Base-by-base conservation (phyloP, 2,329 filamentous ascomycete genomes). In the Hymenoscyphus repandus region DNA sequence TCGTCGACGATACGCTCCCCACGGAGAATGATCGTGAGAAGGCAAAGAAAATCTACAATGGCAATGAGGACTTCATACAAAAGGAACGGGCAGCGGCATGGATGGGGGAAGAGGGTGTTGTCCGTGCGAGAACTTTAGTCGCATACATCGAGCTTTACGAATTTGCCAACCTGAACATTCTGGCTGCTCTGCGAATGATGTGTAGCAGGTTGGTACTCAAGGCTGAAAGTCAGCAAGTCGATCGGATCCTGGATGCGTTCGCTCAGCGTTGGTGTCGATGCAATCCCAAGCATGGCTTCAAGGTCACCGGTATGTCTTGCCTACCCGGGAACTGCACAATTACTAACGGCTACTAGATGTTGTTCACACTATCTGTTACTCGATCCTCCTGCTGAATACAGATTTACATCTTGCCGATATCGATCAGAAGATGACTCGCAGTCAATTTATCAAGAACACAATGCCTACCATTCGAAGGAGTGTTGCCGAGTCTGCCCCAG, bases 321-420 rank as follows among this genome's bases (percentile, higher is more conserved):
- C n/a, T 9, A 39, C 22, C 20, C 12, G 5, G n/a, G 22, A 33
- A 6, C 3, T 7, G 15, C 3, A n/a, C 6, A 44, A 22, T 38
- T 46, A 45, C 59, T 62, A 51, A 61, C 30, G 36, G 27, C 20
- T 18, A 32, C 1, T 37, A 87, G 92, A 97, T 72, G 87, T 97
- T 43, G 91, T 99, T 15, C 92, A 99, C 68, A 96, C 91, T 20
- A 95, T 97, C 57, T 95, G 90, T 70, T 99, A 97, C 69, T 96
- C 93, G 1, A 83, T 99, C 57, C 85, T 99, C 64, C 77, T 99
- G 10, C 78, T 99, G 56, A 99, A 99, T 64, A 99, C 93, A 32
- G 93, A 99, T 72, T 75, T 99, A 50, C 92, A 99, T 64, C 70
- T 97, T 64, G 93, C 92, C 52, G 91, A 97, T 65, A 96, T 97